A percentile compares a stretch with the other conserved stretches of the same genome.
Evolutionary conservation across 495 filamentous ascomycete species (phyloP).

Genomic region (Lindgomyces ingoldianus): DNA sequence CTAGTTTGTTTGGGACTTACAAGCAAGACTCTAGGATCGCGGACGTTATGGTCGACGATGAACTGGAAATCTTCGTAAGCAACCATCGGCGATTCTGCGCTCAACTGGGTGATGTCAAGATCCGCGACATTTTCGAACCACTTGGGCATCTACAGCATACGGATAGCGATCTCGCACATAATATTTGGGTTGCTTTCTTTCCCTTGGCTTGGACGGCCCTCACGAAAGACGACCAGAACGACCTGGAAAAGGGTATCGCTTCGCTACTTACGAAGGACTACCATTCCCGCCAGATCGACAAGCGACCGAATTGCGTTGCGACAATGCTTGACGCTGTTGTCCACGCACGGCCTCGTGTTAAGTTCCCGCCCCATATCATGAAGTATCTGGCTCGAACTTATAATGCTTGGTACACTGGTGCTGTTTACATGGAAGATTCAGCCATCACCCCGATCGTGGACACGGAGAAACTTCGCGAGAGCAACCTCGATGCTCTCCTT

Average conservation of each 20-base stretch:
- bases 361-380: constrained; percentile 91
- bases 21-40: constrained; percentile 71
- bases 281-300: constrained; percentile 89
- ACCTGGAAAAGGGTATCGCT: constrained; percentile 86
- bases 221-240: constrained; percentile 82
- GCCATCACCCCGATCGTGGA: constrained; percentile 83
- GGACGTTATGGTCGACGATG: constrained; percentile 73
- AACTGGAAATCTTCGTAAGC: constrained; percentile 76
- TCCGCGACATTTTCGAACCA: constrained; percentile 85
- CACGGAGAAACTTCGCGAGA: constrained; percentile 78
- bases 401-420: constrained; percentile 91
- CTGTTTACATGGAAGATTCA: constrained; percentile 79
- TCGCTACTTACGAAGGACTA: constrained; percentile 88
- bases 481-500: constrained; percentile 88
- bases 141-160: constrained; percentile 93
- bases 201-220: constrained; percentile 90
- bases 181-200: constrained; percentile 89
- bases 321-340: constrained; percentile 84
- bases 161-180: constrained; percentile 72
- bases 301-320: constrained; percentile 90
- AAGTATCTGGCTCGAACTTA: constrained; percentile 90
- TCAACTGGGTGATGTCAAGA: constrained; percentile 79
- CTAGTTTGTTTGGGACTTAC: constrained; percentile 67
- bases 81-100: constrained; percentile 77
- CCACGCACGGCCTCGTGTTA: constrained; percentile 77